Evolutionary conservation across 2,329 filamentous ascomycete genomes (phyloP).

Genomic region (Chrysoporthe austroafricana): DNA sequence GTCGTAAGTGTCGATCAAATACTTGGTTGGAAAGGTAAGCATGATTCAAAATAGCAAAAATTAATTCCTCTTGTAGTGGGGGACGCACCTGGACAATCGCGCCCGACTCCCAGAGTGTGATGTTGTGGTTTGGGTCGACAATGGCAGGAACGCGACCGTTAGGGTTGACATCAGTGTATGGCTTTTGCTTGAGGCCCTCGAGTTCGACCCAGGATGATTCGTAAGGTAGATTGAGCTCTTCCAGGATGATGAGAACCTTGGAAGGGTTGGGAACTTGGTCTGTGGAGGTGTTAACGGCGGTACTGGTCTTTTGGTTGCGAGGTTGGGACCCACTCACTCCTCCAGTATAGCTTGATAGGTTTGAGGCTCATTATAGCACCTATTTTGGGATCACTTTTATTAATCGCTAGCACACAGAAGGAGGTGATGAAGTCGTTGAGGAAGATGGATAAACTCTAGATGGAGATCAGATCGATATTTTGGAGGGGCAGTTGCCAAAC

Average conservation of each 20-base stretch:
- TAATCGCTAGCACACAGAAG: no score
- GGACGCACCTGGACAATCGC: slow-evolving; percentile 52
- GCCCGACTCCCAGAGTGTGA: slow-evolving; percentile 53
- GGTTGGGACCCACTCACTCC: no score
- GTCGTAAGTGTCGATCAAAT: slow-evolving; percentile 52
- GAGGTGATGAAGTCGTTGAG: no score
- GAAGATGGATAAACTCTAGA: no score
- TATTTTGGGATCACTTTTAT: no score
- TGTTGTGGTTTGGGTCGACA: slow-evolving; percentile 46
- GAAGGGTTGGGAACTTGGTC: slow-evolving; percentile 39
- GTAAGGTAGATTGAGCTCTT: slow-evolving; percentile 39
- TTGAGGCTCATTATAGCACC: no score
- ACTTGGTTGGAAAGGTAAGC: slow-evolving; percentile 40
- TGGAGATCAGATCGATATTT: no score
- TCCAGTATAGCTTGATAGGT: no score
- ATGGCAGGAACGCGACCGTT: slow-evolving; percentile 26
- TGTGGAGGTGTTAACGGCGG: no score
- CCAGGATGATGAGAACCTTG: slow-evolving; percentile 39
- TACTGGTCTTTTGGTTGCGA: no score
- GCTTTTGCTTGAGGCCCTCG: slow-evolving; percentile 14
- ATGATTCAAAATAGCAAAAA: slow-evolving; percentile 42
- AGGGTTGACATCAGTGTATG: slow-evolving; percentile 22
- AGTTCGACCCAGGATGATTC: slow-evolving; percentile 32
- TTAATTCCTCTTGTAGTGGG: no score
- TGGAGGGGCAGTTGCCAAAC: no score